Percentiles rank a stretch among this genome's conserved stretches.
Conservation (phyloP, 257 asterid genomes). For the Jacaranda mimosifolia region DNA sequence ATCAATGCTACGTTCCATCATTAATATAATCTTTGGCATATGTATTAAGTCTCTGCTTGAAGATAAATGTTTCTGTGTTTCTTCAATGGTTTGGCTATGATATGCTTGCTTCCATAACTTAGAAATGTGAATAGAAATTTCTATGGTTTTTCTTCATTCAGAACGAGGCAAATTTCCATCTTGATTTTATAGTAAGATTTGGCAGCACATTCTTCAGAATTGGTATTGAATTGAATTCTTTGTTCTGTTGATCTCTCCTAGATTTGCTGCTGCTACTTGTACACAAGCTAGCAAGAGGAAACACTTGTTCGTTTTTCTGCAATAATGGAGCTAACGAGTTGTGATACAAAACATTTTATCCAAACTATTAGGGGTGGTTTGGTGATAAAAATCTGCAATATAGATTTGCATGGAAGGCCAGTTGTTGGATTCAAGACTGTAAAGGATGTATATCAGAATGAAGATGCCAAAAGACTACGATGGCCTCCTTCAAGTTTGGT, state of each 20-base stretch:
- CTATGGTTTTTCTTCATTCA: background rate
- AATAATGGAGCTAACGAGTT: slow-evolving; percentile 61
- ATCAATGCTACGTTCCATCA: background rate
- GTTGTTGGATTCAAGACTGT: slow-evolving; percentile 48
- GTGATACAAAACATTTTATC: slow-evolving; percentile 58
- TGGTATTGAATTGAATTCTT: slow-evolving; percentile 18
- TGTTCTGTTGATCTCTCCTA: background rate
- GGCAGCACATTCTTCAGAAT: slow-evolving; percentile 21
- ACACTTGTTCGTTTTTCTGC: background rate
- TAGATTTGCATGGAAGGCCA: slow-evolving; percentile 52
- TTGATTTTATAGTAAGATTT: slow-evolving; percentile 19
- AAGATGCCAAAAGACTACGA: slow-evolving; percentile 43
- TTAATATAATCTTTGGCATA: slow-evolving; percentile 4
- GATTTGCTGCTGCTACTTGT: slow-evolving; percentile 33
- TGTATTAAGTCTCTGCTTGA: slow-evolving; percentile 1
- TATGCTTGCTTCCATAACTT: slow-evolving; percentile 7
- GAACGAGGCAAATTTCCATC: background rate
- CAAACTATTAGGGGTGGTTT: slow-evolving; percentile 53
- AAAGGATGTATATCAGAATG: slow-evolving; percentile 53
- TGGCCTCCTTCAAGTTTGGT: slow-evolving; percentile 35
- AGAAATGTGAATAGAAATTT: background rate
- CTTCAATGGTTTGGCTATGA: slow-evolving; percentile 2
- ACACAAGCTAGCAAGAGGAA: slow-evolving; percentile 23
- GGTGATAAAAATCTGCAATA: slow-evolving; percentile 51
- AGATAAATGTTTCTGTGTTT: background rate